These are phyloP conservation scores for Aspergillus amoenus DNA, from an alignment of 2,329 filamentous ascomycete genomes.

Conservation along the genomic window DNA sequence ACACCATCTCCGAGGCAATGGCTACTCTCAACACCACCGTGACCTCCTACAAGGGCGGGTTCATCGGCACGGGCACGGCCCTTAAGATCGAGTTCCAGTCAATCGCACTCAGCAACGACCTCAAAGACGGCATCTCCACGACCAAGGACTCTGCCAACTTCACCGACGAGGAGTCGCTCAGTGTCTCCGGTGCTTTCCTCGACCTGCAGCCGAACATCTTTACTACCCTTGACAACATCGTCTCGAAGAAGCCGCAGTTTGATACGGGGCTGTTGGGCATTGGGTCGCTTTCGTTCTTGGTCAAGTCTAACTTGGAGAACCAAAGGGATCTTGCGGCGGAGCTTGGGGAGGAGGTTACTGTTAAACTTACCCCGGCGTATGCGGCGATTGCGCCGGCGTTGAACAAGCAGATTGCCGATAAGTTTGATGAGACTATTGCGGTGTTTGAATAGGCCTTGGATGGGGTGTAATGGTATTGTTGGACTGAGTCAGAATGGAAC, in stretches of 20 bases:
- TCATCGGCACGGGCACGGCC: constrained; percentile 14
- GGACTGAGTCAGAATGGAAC: too few relatives aligned
- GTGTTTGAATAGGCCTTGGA: constrained; percentile 3
- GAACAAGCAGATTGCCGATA: constrained; percentile 14
- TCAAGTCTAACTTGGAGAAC: constrained; percentile 17
- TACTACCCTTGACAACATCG: constrained; percentile 18
- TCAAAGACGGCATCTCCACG: constrained; percentile 8
- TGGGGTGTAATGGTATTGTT: too few relatives aligned
- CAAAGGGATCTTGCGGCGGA: constrained; percentile 14
- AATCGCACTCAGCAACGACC: constrained; percentile 10
- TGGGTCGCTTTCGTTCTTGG: constrained; percentile 17
- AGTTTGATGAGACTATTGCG: constrained; percentile 18
- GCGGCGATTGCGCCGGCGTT: constrained; percentile 17
- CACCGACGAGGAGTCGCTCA: constrained; percentile 14
- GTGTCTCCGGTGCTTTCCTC: constrained; percentile 16
- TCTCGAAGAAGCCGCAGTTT: constrained; percentile 20
- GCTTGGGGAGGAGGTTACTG: constrained; percentile 14
- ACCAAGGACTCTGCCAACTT: constrained; percentile 18
- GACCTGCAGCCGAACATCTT: constrained; percentile 19
- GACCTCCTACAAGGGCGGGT: constrained; percentile 16
- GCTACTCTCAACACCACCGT: constrained; percentile 19
- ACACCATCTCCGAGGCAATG: constrained; percentile 12
- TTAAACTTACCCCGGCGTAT: constrained; percentile 17
- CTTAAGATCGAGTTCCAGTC: constrained; percentile 20
- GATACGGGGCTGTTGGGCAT: constrained; percentile 18